These are phyloP conservation scores for Ceratopteris richardii DNA, from an alignment of 75 land plant genomes.

Conservation along the genomic window DNA sequence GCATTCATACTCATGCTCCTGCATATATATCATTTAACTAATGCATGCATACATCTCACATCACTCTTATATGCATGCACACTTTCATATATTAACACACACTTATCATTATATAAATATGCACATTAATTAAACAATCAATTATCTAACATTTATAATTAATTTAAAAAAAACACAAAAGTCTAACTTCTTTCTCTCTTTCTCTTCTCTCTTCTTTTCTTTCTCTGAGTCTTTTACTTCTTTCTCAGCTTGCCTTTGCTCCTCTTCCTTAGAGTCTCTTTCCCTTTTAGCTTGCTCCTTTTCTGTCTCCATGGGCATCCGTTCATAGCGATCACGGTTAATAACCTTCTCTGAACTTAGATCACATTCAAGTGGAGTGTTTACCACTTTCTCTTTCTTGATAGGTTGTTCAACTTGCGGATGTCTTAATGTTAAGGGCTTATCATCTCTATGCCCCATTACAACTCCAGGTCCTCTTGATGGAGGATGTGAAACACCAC, in stretches of 20 bases:
- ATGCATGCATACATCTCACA: no score
- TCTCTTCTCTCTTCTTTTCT: slow-evolving; percentile 29
- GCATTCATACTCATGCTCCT: no score
- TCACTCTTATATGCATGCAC: no score
- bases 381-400: slow-evolving; percentile 44
- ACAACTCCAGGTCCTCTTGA: background rate
- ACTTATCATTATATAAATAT: no score
- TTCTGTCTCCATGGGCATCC: background rate
- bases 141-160: no score
- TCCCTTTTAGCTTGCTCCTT: slow-evolving; percentile 51
- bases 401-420: no score
- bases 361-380: slow-evolving; percentile 42
- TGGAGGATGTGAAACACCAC: slow-evolving; percentile 22
- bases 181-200: no score
- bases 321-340: slow-evolving; percentile 40
- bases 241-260: slow-evolving; percentile 40
- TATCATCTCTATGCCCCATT: slow-evolving; percentile 34
- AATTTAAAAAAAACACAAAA: no score
- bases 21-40: no score
- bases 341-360: slow-evolving; percentile 51
- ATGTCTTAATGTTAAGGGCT: no score
- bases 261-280: slow-evolving; percentile 43
- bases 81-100: no score
- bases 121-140: no score
- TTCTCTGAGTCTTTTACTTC: slow-evolving; percentile 54